Conservation (phyloP, 2,329 filamentous ascomycete genomes). For the Xylaria polymorpha region DNA sequence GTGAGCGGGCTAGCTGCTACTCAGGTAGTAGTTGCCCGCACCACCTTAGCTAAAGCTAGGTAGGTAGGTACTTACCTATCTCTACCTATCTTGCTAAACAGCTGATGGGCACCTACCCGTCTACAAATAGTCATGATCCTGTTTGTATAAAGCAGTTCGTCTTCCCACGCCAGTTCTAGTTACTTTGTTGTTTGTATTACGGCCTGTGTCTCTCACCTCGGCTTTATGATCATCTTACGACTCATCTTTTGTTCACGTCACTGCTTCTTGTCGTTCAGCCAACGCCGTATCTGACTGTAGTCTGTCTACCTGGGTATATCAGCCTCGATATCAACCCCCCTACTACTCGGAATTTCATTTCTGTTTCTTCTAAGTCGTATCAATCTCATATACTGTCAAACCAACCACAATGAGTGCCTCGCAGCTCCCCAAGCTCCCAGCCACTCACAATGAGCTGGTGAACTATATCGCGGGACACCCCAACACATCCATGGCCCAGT, state of each 20-base stretch:
- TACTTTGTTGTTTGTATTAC: slow-evolving; percentile 9
- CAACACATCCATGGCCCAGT: slow-evolving; percentile 63
- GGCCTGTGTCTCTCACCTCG: not conserved
- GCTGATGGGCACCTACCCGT: not conserved
- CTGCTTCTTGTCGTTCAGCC: not conserved
- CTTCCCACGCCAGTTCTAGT: not conserved
- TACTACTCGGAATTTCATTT: not conserved
- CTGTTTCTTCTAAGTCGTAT: not conserved
- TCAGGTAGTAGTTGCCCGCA: no score
- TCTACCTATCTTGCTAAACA: not conserved
- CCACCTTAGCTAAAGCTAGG: not conserved
- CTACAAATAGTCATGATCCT: not conserved
- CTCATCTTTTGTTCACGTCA: not conserved
- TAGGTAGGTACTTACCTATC: no score
- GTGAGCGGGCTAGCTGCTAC: not conserved
- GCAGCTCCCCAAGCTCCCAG: slow-evolving; percentile 60
- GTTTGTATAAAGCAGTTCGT: slow-evolving; percentile 22
- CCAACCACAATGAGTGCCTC: slow-evolving; percentile 51
- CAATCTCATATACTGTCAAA: slow-evolving; percentile 10
- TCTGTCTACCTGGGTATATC: not conserved
- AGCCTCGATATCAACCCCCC: not conserved
- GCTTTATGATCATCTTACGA: slow-evolving; percentile 20
- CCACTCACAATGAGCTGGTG: slow-evolving; percentile 58
- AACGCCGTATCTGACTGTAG: not conserved
- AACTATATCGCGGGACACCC: slow-evolving; percentile 67